Conservation (phyloP, 306 rosid genomes). For the Sechiopsis laciniata region DNA sequence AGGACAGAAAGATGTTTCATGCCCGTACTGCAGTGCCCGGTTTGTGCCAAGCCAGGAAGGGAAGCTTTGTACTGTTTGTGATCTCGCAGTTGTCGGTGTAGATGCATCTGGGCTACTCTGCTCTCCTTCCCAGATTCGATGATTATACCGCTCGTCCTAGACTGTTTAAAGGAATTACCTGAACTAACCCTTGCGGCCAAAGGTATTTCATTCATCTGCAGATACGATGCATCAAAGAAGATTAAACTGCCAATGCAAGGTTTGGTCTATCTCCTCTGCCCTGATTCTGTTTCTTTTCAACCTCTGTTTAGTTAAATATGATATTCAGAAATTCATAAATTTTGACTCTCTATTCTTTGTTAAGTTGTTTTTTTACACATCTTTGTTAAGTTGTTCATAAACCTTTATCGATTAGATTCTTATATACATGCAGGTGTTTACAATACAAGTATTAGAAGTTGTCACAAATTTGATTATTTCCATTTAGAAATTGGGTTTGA, state of each 20-base stretch:
- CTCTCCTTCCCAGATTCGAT: conserved; percentile 74
- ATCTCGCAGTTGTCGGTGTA: conserved; percentile 69
- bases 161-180: not conserved
- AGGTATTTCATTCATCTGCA: too few relatives aligned
- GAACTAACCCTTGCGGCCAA: not conserved
- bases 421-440: too few relatives aligned
- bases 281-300: too few relatives aligned
- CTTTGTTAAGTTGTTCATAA: too few relatives aligned
- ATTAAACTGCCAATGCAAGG: conserved; percentile 1
- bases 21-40: conserved; percentile 81
- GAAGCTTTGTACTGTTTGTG: conserved; percentile 47
- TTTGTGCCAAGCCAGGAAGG: conserved; percentile 43
- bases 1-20: conserved; percentile 77
- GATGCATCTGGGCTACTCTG: conserved; percentile 93
- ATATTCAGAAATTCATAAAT: too few relatives aligned
- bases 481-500: too few relatives aligned
- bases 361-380: too few relatives aligned
- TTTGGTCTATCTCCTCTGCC: not conserved
- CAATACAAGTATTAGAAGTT: too few relatives aligned
- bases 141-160: conserved; percentile 17
- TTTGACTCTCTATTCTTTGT: too few relatives aligned
- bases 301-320: too few relatives aligned
- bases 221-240: not conserved
- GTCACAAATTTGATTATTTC: too few relatives aligned
- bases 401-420: too few relatives aligned